These are phyloP conservation scores for Syzygium malaccense DNA, from an alignment of 441 rosid species.

Conservation along the genomic window DNA sequence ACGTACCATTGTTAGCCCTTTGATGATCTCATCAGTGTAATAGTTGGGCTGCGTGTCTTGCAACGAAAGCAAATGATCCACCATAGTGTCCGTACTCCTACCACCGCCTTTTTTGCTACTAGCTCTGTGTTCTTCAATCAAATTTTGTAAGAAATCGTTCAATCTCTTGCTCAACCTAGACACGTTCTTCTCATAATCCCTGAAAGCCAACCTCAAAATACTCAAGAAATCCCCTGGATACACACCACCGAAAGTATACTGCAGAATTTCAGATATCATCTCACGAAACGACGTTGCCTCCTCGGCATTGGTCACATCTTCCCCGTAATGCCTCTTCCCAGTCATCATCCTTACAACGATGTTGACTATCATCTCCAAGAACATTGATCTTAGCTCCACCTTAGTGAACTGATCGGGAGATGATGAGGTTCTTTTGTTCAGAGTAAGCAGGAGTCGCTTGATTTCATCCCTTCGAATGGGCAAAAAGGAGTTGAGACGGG, in stretches of 20 bases:
- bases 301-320: not conserved
- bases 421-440: not conserved
- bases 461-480: not conserved
- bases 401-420: not conserved
- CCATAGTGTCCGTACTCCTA: not conserved
- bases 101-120: not conserved
- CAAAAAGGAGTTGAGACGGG: not conserved
- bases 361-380: slow-evolving; percentile 1
- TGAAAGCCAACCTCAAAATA: not conserved
- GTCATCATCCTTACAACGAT: slow-evolving; percentile 5
- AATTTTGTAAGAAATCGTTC: not conserved
- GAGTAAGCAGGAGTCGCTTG: not conserved
- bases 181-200: not conserved
- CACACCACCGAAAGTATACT: not conserved
- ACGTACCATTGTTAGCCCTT: not conserved
- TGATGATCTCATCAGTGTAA: not conserved
- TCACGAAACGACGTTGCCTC: not conserved
- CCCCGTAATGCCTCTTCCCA: slow-evolving; percentile 4
- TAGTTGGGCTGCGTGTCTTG: not conserved
- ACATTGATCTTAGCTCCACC: not conserved
- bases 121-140: not conserved
- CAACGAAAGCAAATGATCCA: not conserved
- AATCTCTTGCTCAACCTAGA: not conserved
- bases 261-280: not conserved
- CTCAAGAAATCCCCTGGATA: not conserved